Evolutionary conservation across 345 rosid genomes (phyloP).

Genomic region (Passiflora organensis): DNA sequence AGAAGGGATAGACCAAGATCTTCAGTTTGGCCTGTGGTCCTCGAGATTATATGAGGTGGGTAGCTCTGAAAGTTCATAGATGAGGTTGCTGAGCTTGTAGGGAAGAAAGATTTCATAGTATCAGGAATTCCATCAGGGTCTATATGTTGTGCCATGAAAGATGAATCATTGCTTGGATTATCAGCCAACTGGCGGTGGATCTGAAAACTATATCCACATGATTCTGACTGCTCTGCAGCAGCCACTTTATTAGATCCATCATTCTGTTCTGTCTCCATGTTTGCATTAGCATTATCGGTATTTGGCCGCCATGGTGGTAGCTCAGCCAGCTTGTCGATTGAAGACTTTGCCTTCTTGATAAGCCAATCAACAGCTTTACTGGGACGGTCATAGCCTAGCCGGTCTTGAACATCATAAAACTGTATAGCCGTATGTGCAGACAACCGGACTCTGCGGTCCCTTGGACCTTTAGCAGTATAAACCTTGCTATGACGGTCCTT

Average conservation of each 20-base stretch:
- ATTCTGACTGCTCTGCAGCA: slow-evolving; percentile 30
- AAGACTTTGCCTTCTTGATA: slow-evolving; percentile 64
- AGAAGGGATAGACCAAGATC: slow-evolving; percentile 71
- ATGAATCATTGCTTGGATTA: slow-evolving; percentile 29
- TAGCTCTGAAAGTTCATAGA: slow-evolving; percentile 55
- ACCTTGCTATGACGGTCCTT: slow-evolving; percentile 90
- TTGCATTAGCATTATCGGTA: neutral
- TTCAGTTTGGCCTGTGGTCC: slow-evolving; percentile 35
- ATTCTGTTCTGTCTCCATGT: slow-evolving; percentile 15
- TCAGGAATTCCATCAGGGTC: slow-evolving; percentile 39
- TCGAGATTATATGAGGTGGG: slow-evolving; percentile 47
- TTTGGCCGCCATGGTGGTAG: slow-evolving; percentile 39
- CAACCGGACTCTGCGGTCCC: slow-evolving; percentile 72
- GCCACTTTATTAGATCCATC: slow-evolving; percentile 32
- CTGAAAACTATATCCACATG: slow-evolving; percentile 43
- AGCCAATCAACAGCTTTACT: slow-evolving; percentile 94
- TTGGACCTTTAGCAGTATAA: slow-evolving; percentile 67
- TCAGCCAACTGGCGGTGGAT: slow-evolving; percentile 32
- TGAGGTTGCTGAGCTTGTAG: slow-evolving; percentile 42
- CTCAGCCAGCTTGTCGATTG: slow-evolving; percentile 67
- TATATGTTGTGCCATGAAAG: slow-evolving; percentile 30
- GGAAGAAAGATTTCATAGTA: slow-evolving; percentile 64
- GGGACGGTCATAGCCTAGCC: slow-evolving; percentile 79
- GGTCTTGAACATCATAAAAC: slow-evolving; percentile 84
- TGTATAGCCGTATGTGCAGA: slow-evolving; percentile 89